Base-by-base conservation (phyloP, 805 yeast genomes). In the Saturnispora kantuleensis region DNA sequence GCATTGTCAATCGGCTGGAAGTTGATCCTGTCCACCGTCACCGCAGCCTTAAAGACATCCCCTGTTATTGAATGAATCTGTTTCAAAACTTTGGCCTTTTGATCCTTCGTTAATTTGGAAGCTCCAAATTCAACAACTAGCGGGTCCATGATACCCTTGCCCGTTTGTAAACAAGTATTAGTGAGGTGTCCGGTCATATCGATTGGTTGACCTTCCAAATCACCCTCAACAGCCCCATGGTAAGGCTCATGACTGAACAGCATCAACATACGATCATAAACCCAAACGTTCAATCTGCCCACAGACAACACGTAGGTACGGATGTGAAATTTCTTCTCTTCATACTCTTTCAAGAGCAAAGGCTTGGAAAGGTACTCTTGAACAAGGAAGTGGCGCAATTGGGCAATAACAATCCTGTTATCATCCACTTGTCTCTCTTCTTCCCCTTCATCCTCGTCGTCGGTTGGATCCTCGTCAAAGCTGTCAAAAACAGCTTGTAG, bases 371-470 rank as follows among this genome's bases (percentile, higher is more conserved):
- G 61, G 57, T 93, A 93, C 57, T 82, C 83, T 61, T 93, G 98
- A 1, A 90, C 84, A 15, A 93, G 76, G 55, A 90, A 93, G 61
- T 89, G 95, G 49, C 98, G 77, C 44, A 89, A 67, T 60, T 88
- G 96, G 0, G 96, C 85, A 0, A 86, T 79, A 9, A 86, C 81
- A 21, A 90, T 75, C 4, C 89, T 89, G 51, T 77, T 79, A 5
- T 47, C 48, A 3, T 61, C 64, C 5, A 21, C 26, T 7, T 28
- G 31, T 10, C 13, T 21, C 10, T 29, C 36, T 11, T 33, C 42
- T 2, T 61, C 64, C 10, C 58, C 67, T 21, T 73, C 81, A 1
- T 71, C 80, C 13, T 76, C 85, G 38, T 76, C 85, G 30, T 73
- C 79, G 1, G 73, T 74, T 3, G 66, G 74, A n/a, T 70, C 82